phyloP scores from a whole-genome alignment of 371 early-diverging fungal genomes.

The Dinochytrium kinnereticum region DNA sequence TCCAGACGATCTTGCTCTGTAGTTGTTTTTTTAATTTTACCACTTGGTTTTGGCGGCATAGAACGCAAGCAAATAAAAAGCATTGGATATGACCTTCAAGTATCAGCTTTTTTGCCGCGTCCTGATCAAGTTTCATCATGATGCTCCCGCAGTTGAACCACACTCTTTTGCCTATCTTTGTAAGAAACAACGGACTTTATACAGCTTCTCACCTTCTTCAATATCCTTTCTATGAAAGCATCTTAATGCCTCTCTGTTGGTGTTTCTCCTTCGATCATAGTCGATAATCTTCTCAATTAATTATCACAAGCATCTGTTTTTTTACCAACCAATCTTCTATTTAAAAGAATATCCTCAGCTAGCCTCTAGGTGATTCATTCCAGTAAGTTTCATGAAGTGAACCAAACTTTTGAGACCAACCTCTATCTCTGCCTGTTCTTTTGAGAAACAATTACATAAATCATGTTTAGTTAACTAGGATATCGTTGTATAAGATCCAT shows the following conservation, averaged over 20 bases:
- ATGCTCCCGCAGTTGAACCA: slow-evolving; percentile 43
- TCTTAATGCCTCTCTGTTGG: slow-evolving; percentile 38
- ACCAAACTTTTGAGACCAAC: neutral
- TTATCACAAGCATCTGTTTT: neutral
- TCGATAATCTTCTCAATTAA: slow-evolving; percentile 31
- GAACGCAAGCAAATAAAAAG: neutral
- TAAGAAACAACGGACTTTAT: slow-evolving; percentile 8
- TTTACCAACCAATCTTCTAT: slow-evolving; percentile 35
- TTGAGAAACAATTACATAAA: neutral
- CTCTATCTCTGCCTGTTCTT: slow-evolving; percentile 40
- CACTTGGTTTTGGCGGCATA: neutral
- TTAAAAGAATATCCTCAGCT: slow-evolving; percentile 45
- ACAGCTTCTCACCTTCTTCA: slow-evolving; percentile 18
- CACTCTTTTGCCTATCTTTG: slow-evolving; percentile 23
- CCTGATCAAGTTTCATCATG: slow-evolving; percentile 33
- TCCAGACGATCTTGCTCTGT: slow-evolving; percentile 38
- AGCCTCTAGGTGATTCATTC: slow-evolving; percentile 19
- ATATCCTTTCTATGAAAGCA: slow-evolving; percentile 27
- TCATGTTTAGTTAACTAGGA: neutral
- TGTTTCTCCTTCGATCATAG: slow-evolving; percentile 42
- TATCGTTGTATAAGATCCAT: no score
- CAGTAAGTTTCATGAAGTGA: neutral
- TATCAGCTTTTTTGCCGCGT: slow-evolving; percentile 28
- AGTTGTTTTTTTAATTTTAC: neutral
- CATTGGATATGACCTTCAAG: slow-evolving; percentile 14